Evolutionary conservation across 176 grass and related monocot species (phyloP), one percentile per base, ranked within the genome.

Genomic region (Areca catechu): DNA sequence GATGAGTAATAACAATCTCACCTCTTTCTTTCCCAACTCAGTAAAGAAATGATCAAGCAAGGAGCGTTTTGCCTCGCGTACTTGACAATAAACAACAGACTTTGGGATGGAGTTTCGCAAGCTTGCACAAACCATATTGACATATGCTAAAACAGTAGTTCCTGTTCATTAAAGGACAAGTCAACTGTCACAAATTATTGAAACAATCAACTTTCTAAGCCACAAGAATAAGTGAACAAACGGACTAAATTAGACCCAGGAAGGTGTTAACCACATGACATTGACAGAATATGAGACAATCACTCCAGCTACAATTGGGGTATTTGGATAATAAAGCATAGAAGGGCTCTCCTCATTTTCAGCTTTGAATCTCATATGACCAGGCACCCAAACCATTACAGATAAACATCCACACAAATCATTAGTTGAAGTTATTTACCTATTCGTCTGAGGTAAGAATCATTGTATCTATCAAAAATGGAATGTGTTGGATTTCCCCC

Each of bases 391-490:
- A 34, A 34, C 1, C 30, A 34, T 34, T 34, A 34, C 30, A 34
- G 30, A 5, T 9, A 34, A 10, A 34, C 9, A 34, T 34, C 30
- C 6, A 14, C 9, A 43, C 34, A 43, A 43, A 43, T 29, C 27
- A 29, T 43, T 43, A 72, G 24, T 6, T 24, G 22, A 19, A 34
- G 43, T 22, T 20, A 12, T 50, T 73, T 70, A 95, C 90, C 90
- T 43, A 98, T 88, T 72, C 94, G 74, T 73, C 94, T 85, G 60
- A 98, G 94, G 73, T 98, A 98, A 22, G 88, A 98, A 68, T 98
- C 94, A 27, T 92, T 98, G n/a, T 98, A 98, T 87, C 94, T 84
- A 60, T 98, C 94, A 75, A 98, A 98, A 66, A 98, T 88, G 60
- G 94, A 98, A 70, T 98, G 88, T 61, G 78, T 80, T 71, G 94